Conservation (phyloP, 2,329 filamentous ascomycete species). For the Curvularia sp. region DNA sequence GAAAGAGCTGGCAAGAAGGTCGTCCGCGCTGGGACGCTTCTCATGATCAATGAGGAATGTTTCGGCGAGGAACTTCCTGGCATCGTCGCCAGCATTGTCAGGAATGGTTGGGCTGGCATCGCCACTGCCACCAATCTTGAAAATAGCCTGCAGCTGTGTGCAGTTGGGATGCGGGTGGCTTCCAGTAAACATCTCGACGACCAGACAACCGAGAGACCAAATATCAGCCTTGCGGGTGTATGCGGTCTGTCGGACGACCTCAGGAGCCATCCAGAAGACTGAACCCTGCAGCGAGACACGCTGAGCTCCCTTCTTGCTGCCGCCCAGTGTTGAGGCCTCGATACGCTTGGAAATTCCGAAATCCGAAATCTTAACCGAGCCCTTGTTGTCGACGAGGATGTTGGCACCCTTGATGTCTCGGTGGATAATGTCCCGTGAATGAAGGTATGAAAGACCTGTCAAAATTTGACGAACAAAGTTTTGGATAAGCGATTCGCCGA, state of each 20-base stretch:
- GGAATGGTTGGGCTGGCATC: constrained; percentile 89
- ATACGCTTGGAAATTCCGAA: constrained; percentile 99
- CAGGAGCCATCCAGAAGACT: constrained; percentile 99
- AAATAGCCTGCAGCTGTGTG: constrained; percentile 96
- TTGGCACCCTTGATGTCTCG: constrained; percentile 99
- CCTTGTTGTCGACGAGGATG: constrained; percentile 98
- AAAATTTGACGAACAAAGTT: constrained; percentile 98
- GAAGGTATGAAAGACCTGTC: constrained; percentile 88
- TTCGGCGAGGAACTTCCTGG: constrained; percentile 79
- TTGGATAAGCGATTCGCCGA: constrained; percentile 90
- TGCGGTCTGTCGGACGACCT: constrained; percentile 96
- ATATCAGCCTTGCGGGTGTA: constrained; percentile 99
- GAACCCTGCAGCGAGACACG: constrained; percentile 87
- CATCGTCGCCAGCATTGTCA: constrained; percentile 83
- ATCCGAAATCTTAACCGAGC: constrained; percentile 98
- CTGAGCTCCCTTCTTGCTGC: constrained; percentile 46
- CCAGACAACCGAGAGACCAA: constrained; percentile 94
- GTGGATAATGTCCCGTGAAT: constrained; percentile 95
- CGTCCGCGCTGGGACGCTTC: constrained; percentile 87
- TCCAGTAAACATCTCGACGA: constrained; percentile 99
- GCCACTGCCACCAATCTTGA: constrained; percentile 88
- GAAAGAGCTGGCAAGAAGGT: constrained; percentile 84
- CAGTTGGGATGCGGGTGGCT: constrained; percentile 96
- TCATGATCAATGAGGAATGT: constrained; percentile 98
- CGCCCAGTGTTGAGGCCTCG: constrained; percentile 79